Percentiles rank a stretch among this genome's conserved stretches.
Evolutionary conservation across 805 yeast species (phyloP).

Genomic region (Candida pseudofarinosa): DNA sequence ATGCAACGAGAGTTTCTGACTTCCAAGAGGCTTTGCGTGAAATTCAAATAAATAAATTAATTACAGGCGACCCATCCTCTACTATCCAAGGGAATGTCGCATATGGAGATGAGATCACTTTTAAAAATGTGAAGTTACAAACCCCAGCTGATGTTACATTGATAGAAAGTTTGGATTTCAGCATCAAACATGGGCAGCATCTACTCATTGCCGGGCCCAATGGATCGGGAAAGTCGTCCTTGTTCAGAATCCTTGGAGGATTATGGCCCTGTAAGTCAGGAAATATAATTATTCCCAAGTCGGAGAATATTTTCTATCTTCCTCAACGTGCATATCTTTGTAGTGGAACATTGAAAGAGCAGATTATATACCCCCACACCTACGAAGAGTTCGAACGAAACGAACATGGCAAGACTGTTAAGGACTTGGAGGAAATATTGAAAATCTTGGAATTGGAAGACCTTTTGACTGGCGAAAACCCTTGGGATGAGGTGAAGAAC

Average conservation of each 20-base stretch:
- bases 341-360: conserved; percentile 77
- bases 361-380: conserved; percentile 83
- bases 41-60: conserved; percentile 21
- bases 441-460: conserved; percentile 57
- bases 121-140: conserved; percentile 70
- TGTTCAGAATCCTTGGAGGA: conserved; percentile 88
- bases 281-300: conserved; percentile 57
- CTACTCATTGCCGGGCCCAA: conserved; percentile 90
- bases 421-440: conserved; percentile 50
- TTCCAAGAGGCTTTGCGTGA: conserved; percentile 61
- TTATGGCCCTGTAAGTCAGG: conserved; percentile 79
- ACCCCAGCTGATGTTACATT: conserved; percentile 82
- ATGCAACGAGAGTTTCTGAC: conserved; percentile 67
- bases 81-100: conserved; percentile 17
- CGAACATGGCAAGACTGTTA: conserved; percentile 37
- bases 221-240: conserved; percentile 93
- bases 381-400: conserved; percentile 47
- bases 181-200: conserved; percentile 77
- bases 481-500: conserved; percentile 64
- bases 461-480: conserved; percentile 38
- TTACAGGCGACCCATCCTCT: neutral
- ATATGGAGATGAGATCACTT: conserved; percentile 56
- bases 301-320: conserved; percentile 71
- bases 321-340: conserved; percentile 92
- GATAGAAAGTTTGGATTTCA: conserved; percentile 62